Base-by-base conservation (phyloP, 257 asterid species). In the Euphrasia confusa region DNA sequence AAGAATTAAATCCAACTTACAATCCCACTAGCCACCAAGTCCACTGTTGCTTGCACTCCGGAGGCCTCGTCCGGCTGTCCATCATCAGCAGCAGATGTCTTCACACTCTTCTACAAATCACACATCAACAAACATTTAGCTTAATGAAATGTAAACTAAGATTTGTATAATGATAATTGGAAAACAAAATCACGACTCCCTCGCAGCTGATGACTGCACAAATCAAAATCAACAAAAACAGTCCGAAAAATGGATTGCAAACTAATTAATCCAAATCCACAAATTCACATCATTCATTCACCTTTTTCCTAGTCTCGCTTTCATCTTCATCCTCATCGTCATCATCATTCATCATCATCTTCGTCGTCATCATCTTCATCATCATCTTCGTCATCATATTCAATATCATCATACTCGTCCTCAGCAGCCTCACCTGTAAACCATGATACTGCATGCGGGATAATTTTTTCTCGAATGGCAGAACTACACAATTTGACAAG, bases 381-480 rank as follows among this genome's bases (percentile, higher is more conserved):
- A 2, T 59, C 69, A 0, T 71, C 80, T 15, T 61, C 74, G 0
- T 79, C 94, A 9, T 83, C 90, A 0, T 72, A 84, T 2, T 71
- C 86, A 52, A 77, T 49, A 55, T 77, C 90, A 7, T 58, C 80
- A 64, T 70, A 79, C 53, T 87, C 86, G 2, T 74, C 86, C 60
- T 76, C 75, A 30, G 71, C 84, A 54, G 94, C 94, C 73, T 84
- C 95, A 10, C 95, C 94, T 4, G 95, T 87, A 68, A 79, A 87
- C 95, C 94, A 87, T 50, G 95, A 87, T 13, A 87, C 94, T 2
- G 94, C 95, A 79, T 80, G 94, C 18, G 95, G 89, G 52, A 87
- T 87, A 49, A 84, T 82, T 71, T 82, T 82, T 58, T 87, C 94
- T 33, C 95, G 81, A 64, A 87, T 80, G 0, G 94, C 80, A 47